Base-by-base conservation (phyloP, 208 protist species). In the Leishmania gerbilli region DNA sequence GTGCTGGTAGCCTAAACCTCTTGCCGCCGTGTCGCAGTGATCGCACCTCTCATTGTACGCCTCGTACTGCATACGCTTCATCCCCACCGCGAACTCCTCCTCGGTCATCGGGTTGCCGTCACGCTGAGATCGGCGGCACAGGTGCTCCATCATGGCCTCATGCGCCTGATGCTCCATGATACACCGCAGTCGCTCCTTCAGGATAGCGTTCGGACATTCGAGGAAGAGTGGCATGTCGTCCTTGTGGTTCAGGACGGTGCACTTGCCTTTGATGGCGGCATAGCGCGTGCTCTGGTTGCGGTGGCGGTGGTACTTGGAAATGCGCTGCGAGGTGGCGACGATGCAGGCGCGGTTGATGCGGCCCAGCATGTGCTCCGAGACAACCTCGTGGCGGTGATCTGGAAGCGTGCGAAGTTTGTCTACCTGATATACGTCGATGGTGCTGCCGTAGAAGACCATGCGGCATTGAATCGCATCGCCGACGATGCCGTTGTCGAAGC, bases 241-340 rank as follows among this genome's bases (percentile, higher is more conserved):
- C 77, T 89, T 89, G 21, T 84, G 79, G 0, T 62, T 74, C 37
- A 97, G 82, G 1, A 95, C 74, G 53, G 89, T 89, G 76, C 88
- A 93, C 81, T 90, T 94, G 40, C 94, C 94, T 47, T 92, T 90
- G 17, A 97, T 74, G 31, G 94, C 85, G 0, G 94, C 84, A 71
- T 87, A 86, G 27, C 91, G 92, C 34, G 84, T 86, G 67, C 71
- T 81, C 9, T 75, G 87, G 80, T 95, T 91, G 45, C 80, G 65
- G 74, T 97, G 94, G 7, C 94, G 91, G 78, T 97, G 94, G 79
- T 93, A 97, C 74, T 93, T 92, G 3, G 90, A 94, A 53, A 97
- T 85, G 58, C 90, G 92, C 81, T 88, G 72, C 11, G 68, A 71
- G 13, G 74, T 75, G 65, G 84, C 88, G 0, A 74, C 69, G 42